Evolutionary conservation across 1,284 basidiomycete species (phyloP), one percentile per base, ranked within the genome.

Genomic region (Cutaneotrichosporon sp.): DNA sequence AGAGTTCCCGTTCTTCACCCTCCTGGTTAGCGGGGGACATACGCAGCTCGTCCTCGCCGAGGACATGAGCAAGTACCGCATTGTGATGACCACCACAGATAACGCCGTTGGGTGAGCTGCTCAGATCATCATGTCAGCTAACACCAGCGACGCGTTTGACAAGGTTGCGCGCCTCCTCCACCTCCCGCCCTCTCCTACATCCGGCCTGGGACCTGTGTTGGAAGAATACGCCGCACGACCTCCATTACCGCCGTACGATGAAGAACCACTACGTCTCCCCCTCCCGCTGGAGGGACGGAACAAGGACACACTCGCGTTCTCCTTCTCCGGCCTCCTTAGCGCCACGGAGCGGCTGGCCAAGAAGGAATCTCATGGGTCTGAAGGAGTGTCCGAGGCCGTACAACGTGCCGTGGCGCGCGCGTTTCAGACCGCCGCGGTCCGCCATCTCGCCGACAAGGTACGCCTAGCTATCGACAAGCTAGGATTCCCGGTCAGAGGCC

Each of bases 21-120:
- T 97, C 13, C 84, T 97, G 30, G 84, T 95, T 57, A 93, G 91
- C 0, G 95, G 95, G 22, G 94, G 94, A 1, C 94, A 97, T 75
- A 94, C 94, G 0, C 83, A 96, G 53, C 84, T 97, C 26, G 84
- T 97, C 0, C 86, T 95, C 11, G 90, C 89, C 1, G 83, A 77
- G 0, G 87, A 87, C 0, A 76, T 79, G 22, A 83, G 81, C 4
- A 78, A 82, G 0, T 96, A 91, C 77, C 81, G 83, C 65, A 87
- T 91, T 56, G 82, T 97, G 30, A 89, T 90, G 0, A 88, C 88
- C 6, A 91, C 90, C 0, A 76, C 82, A 4, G 92, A 97, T 73
- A 87, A 88, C 71, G 87, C 87, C 61, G 86, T 96, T 14, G 94
- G 84, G 82, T 83, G 47, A 58, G 81, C 42, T 69, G 81, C 42